Evolutionary conservation across 805 yeast species (phyloP).

Genomic region (Candida glaebosa): DNA sequence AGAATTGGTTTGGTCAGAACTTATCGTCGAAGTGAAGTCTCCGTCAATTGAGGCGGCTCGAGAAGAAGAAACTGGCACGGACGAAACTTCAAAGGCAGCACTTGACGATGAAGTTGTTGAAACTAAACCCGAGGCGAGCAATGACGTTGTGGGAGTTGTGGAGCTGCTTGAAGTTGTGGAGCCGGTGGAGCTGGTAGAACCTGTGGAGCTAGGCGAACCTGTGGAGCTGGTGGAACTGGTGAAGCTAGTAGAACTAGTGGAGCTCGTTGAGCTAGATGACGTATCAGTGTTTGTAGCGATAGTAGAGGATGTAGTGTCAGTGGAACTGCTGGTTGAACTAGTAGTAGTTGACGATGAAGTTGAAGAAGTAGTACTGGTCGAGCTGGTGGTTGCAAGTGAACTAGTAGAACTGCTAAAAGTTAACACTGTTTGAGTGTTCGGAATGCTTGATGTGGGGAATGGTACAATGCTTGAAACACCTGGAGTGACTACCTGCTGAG

Average conservation of each 20-base stretch:
- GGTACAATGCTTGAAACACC: slow-evolving; percentile 4
- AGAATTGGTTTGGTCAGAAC: neutral
- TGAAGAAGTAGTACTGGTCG: slow-evolving; percentile 6
- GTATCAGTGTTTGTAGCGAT: neutral
- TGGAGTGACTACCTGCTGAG: slow-evolving; percentile 15
- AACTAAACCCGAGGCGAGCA: neutral
- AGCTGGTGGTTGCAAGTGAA: slow-evolving; percentile 5
- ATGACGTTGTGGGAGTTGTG: neutral
- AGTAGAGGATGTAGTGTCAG: too few species aligned
- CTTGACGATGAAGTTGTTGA: slow-evolving; percentile 1
- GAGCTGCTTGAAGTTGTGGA: slow-evolving; percentile 2
- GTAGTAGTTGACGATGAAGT: slow-evolving; percentile 6
- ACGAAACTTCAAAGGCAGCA: slow-evolving; percentile 5
- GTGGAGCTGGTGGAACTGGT: slow-evolving; percentile 4
- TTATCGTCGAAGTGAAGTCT: slow-evolving; percentile 2
- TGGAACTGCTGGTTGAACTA: slow-evolving; percentile 3
- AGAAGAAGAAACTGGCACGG: slow-evolving; percentile 1
- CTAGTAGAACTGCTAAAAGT: slow-evolving; percentile 6
- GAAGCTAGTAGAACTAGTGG: slow-evolving; percentile 4
- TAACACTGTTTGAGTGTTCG: slow-evolving; percentile 2
- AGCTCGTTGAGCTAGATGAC: slow-evolving; percentile 3
- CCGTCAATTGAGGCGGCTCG: slow-evolving; percentile 3
- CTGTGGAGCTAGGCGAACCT: slow-evolving; percentile 2
- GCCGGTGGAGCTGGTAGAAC: slow-evolving; percentile 4
- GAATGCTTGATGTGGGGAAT: slow-evolving; percentile 4